phyloP scores from a whole-genome alignment of 1,284 basidiomycete species.

The Xerocomus minutiporus region DNA sequence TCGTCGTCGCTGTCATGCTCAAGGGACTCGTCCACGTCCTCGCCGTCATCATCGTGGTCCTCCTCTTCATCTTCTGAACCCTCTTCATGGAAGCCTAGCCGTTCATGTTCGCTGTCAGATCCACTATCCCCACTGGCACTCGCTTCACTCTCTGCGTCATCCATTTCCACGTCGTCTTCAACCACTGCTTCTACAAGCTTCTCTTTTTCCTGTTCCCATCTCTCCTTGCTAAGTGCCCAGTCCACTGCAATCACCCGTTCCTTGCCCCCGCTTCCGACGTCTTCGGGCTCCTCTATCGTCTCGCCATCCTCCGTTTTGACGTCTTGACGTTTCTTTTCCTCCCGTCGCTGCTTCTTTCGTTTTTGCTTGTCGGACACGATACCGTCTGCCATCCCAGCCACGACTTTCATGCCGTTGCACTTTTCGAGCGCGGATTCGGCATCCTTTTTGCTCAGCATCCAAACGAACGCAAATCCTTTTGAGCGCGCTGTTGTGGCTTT shows the following conservation, averaged over 20 bases:
- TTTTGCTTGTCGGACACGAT: constrained; percentile 72
- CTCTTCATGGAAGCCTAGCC: constrained; percentile 41
- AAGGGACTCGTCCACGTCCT: constrained; percentile 38
- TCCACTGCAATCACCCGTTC: constrained; percentile 88
- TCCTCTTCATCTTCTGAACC: constrained; percentile 26
- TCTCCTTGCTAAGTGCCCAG: constrained; percentile 93
- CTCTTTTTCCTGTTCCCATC: constrained; percentile 80
- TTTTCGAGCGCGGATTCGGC: constrained; percentile 81
- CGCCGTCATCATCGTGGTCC: constrained; percentile 33
- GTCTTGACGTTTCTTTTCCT: constrained; percentile 49
- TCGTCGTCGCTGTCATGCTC: constrained; percentile 41
- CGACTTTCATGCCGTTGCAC: constrained; percentile 76
- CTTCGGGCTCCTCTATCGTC: constrained; percentile 38
- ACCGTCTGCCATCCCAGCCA: constrained; percentile 62
- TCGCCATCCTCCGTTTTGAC: constrained; percentile 34
- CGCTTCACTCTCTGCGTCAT: constrained; percentile 30
- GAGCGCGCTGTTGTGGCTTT: constrained; percentile 34
- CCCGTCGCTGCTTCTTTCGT: constrained; percentile 60
- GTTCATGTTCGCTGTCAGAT: constrained; percentile 30
- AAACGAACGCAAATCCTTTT: constrained; percentile 94
- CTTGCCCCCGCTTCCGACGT: constrained; percentile 29
- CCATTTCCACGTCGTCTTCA: constrained; percentile 36
- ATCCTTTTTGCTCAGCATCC: constrained; percentile 85
- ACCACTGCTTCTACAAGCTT: constrained; percentile 43
- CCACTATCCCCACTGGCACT: constrained; percentile 28